Percentiles rank a stretch among this genome's conserved stretches.
These are phyloP conservation scores for Eugenia klotzschiana DNA, from an alignment of 441 rosid species.

Conservation along the genomic window DNA sequence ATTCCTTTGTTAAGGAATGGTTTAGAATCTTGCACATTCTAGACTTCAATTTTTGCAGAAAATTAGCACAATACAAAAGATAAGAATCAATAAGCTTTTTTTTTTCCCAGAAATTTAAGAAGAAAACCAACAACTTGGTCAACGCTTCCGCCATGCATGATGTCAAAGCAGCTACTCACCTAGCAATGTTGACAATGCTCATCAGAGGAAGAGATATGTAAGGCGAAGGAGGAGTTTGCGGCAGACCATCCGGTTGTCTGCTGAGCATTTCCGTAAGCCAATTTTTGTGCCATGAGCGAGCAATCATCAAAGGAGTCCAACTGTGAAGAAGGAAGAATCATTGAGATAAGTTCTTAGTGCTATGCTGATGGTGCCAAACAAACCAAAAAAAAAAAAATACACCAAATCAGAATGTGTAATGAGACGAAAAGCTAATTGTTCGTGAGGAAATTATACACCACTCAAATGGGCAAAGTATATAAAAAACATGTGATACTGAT, in stretches of 20 bases:
- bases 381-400: background rate
- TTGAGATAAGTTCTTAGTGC: background rate
- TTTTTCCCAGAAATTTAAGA: background rate
- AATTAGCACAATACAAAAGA: background rate
- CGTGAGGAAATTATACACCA: background rate
- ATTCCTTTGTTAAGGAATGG: background rate
- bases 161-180: slow-evolving; percentile 23
- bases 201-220: slow-evolving; percentile 72
- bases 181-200: slow-evolving; percentile 86
- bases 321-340: slow-evolving; percentile 11
- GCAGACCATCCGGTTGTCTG: slow-evolving; percentile 25
- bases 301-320: slow-evolving; percentile 86
- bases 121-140: background rate
- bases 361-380: background rate
- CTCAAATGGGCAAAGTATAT: background rate
- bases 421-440: background rate
- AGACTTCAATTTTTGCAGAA: background rate
- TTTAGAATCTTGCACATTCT: background rate
- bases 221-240: slow-evolving; percentile 41
- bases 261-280: slow-evolving; percentile 63
- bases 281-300: slow-evolving; percentile 75
- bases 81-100: background rate
- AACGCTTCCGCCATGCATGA: background rate
- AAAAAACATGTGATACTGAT: background rate
- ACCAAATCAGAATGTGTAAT: background rate